Evolutionary conservation across 179 eudicot genomes (phyloP).

Genomic region (Nepenthes alata): DNA sequence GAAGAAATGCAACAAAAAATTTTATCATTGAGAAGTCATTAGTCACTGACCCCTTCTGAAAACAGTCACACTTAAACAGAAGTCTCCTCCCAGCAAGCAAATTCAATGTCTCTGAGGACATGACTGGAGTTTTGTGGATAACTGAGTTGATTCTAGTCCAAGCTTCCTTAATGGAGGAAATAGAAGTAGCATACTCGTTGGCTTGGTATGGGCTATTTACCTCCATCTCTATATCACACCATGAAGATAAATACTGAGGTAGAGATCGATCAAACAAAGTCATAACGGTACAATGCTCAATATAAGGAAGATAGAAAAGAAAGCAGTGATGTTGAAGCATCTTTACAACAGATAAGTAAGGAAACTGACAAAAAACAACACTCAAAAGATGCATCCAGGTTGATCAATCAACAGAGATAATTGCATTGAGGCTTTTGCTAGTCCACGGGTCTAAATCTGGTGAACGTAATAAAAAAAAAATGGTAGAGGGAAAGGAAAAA

Average conservation of each 20-base stretch:
- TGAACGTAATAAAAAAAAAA: too few relatives aligned
- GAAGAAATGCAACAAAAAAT: neutral
- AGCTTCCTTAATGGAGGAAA: conserved; percentile 68
- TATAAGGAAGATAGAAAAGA: too few relatives aligned
- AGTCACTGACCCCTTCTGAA: conserved; percentile 81
- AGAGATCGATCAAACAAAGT: neutral
- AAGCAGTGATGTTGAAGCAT: too few relatives aligned
- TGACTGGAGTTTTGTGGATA: conserved; percentile 66
- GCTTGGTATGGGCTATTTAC: conserved; percentile 9
- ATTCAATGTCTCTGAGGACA: conserved; percentile 61
- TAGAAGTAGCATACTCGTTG: conserved; percentile 61
- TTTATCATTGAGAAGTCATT: neutral
- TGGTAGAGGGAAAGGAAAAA: too few relatives aligned
- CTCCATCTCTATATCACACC: conserved; percentile 22
- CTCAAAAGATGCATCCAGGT: too few relatives aligned
- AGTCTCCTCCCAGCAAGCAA: conserved; percentile 62
- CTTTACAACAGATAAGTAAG: too few relatives aligned
- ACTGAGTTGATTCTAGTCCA: conserved; percentile 40
- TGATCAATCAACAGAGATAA: too few relatives aligned
- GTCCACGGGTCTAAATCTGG: too few relatives aligned
- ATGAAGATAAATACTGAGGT: neutral
- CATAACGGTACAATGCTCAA: too few relatives aligned
- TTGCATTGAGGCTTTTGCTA: too few relatives aligned
- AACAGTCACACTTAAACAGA: conserved; percentile 83
- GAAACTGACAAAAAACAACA: too few relatives aligned